phyloP scores from a whole-genome alignment of 805 yeast species.

The Spathaspora hagerdaliae region DNA sequence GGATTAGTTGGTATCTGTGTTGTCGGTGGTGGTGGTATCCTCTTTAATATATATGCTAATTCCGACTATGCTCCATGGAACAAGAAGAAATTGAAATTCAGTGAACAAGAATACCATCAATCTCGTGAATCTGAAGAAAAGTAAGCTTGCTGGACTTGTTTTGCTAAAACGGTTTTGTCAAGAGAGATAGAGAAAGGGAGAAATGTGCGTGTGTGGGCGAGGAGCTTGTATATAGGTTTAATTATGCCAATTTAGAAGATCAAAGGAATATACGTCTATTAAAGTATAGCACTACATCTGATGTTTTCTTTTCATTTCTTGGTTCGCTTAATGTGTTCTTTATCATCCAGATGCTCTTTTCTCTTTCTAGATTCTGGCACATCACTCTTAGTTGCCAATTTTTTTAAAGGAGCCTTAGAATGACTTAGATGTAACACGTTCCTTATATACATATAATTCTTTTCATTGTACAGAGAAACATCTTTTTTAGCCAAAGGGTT shows the following conservation, averaged over 20 bases:
- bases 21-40: constrained; percentile 35
- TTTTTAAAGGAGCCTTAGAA: constrained; percentile 17
- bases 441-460: constrained; percentile 10
- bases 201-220: not conserved
- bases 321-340: too few species aligned
- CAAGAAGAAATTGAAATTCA: constrained; percentile 35
- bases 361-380: not conserved
- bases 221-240: not conserved
- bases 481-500: constrained; percentile 17
- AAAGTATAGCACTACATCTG: too few species aligned
- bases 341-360: too few species aligned
- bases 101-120: constrained; percentile 27
- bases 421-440: constrained; percentile 18
- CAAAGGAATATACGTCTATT: not conserved
- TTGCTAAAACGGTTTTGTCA: not conserved
- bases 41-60: constrained; percentile 40
- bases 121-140: constrained; percentile 12
- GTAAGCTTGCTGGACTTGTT: not conserved
- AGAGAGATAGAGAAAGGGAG: not conserved
- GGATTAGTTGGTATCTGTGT: constrained; percentile 39
- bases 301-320: too few species aligned
- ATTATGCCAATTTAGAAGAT: not conserved
- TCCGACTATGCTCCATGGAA: constrained; percentile 42
- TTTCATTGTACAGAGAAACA: constrained; percentile 9
- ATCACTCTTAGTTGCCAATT: not conserved